Evolutionary conservation across 202 grass and related monocot genomes (phyloP).

Genomic region (Cymbopogon flexuosus): DNA sequence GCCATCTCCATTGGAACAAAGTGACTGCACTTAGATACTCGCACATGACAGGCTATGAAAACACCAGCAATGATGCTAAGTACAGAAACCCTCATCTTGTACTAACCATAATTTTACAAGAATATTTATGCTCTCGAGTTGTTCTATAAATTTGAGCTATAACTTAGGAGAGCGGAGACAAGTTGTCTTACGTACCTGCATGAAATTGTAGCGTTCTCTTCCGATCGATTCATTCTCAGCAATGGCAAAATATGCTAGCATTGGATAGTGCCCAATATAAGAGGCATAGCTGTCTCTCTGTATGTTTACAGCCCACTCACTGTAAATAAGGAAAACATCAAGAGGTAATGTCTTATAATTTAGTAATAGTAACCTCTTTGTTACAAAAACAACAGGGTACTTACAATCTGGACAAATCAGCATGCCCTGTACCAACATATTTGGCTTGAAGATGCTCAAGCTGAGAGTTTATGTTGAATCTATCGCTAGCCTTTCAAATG

Average conservation of each 20-base stretch:
- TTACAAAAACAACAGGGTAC: slow-evolving; percentile 16
- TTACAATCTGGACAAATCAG: slow-evolving; percentile 85
- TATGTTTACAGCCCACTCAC: slow-evolving; percentile 91
- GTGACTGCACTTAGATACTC: neutral
- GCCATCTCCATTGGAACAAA: neutral
- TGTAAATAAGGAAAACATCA: slow-evolving; percentile 31
- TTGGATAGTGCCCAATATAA: slow-evolving; percentile 78
- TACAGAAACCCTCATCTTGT: neutral
- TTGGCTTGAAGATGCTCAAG: slow-evolving; percentile 99
- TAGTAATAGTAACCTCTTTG: neutral
- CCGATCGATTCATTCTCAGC: slow-evolving; percentile 96
- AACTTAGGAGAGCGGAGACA: neutral
- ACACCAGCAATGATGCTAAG: neutral
- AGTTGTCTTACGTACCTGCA: slow-evolving; percentile 55
- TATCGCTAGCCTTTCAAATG: slow-evolving; percentile 71
- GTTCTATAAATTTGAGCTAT: neutral
- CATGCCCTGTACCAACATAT: slow-evolving; percentile 91
- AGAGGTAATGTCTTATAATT: neutral
- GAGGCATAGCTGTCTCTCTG: slow-evolving; percentile 85
- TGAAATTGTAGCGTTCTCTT: slow-evolving; percentile 82
- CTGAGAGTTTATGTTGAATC: slow-evolving; percentile 97
- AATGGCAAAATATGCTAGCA: slow-evolving; percentile 80
- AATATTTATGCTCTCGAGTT: neutral
- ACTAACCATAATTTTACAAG: neutral
- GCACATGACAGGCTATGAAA: neutral